Base-by-base conservation (phyloP, 352 stramenopile genomes). In the Pythium guiyangense region DNA sequence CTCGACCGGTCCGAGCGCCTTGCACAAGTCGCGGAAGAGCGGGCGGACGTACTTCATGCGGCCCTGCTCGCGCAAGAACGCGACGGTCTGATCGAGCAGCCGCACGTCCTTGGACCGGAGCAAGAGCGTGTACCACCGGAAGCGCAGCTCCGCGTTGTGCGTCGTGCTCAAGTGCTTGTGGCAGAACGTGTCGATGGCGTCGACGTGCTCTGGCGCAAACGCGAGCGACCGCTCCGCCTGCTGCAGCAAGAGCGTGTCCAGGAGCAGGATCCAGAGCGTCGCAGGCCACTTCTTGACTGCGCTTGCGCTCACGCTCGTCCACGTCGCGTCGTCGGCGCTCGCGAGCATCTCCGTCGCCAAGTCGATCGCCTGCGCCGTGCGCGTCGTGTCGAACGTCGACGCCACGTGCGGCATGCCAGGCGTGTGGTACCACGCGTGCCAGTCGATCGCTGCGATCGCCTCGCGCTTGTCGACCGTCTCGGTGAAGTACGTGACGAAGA, bases 371-470 rank as follows among this genome's bases (percentile, higher is more conserved):
- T 74, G 70, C 17, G 55, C 48, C 1, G 76, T 79, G 35, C 96
- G 73, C 14, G 87, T 94, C 49, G 80, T 87, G 73, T 98, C 91
- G 66, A 98, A 97, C 46, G 77, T 75, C 29, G 86, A 83, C 3
- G 76, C 72, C n/a, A 90, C 71, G 5, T 79, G 79, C 25, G 88
- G 88, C 89, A 98, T 97, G 4, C 92, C 94, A 26, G 89, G 77
- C 53, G 69, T 66, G 63, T 97, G 65, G 46, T 96, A 93, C 96
- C 94, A 99, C 11, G 63, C 68, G 52, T 98, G 69, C 95, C 96
- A 99, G 64, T 98, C 90, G 57, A 99, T 88, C 49, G 71, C 60
- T 20, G 63, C 47, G 15, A 96, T 62, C 37, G 69, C 69, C 4
- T 62, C 57, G 11, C 43, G 42, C 45, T 77, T 71, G 11, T 72